phyloP scores from a whole-genome alignment of 2,329 filamentous ascomycete genomes.

The Cladorrhinum sp. region DNA sequence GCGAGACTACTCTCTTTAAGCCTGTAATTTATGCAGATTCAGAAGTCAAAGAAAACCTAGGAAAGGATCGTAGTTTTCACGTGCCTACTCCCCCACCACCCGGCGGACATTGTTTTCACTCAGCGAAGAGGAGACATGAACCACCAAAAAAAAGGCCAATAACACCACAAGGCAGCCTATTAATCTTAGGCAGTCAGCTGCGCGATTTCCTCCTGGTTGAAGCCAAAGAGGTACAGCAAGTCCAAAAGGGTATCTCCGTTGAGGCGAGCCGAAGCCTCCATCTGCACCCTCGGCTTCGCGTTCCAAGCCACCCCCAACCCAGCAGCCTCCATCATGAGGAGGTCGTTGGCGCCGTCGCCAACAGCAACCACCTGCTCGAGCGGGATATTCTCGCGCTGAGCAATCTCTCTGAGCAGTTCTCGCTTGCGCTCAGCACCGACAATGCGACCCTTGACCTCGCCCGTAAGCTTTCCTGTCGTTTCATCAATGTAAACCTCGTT shows the following conservation, averaged over 20 bases:
- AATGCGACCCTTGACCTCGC: conserved; percentile 68
- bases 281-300: conserved; percentile 78
- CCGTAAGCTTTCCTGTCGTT: conserved; percentile 57
- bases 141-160: background rate
- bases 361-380: conserved; percentile 69
- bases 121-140: background rate
- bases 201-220: conserved; percentile 62
- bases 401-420: conserved; percentile 68
- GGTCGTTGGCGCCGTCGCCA: conserved; percentile 79
- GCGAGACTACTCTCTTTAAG: background rate
- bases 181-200: conserved; percentile 39
- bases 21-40: background rate
- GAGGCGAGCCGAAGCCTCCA: conserved; percentile 68
- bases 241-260: conserved; percentile 70
- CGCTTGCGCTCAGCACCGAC: conserved; percentile 75
- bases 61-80: background rate
- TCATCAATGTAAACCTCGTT: conserved; percentile 73
- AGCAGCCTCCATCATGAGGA: conserved; percentile 74
- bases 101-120: background rate
- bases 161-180: background rate
- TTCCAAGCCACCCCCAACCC: conserved; percentile 80
- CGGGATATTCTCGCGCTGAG: conserved; percentile 61
- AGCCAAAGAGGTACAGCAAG: conserved; percentile 70
- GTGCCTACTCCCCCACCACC: background rate
- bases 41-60: background rate